Conservation (phyloP, 106 monocot species). For the Amphibolis antarctica region DNA sequence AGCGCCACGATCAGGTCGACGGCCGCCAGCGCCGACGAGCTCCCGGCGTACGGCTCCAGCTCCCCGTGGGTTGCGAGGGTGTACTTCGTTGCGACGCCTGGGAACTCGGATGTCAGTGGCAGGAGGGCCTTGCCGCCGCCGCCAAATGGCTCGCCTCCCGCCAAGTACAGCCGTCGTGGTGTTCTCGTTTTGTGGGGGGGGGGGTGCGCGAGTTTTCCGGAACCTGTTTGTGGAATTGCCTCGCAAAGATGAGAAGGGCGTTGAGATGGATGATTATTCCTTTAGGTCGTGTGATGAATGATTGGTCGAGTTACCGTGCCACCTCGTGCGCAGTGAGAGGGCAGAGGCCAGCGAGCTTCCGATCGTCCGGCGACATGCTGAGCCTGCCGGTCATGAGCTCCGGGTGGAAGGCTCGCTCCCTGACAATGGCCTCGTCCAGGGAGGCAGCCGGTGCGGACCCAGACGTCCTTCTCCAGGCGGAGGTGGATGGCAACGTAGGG, state of each 20-base stretch:
- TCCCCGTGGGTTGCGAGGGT: slow-evolving; percentile 13
- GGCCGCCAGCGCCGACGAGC: slow-evolving; percentile 25
- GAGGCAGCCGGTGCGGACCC: slow-evolving; percentile 36
- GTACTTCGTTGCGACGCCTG: slow-evolving; percentile 11
- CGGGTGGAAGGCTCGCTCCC: slow-evolving; percentile 8
- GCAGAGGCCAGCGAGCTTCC: slow-evolving; percentile 29
- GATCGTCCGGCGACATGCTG: slow-evolving; percentile 13
- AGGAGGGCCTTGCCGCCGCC: slow-evolving; percentile 18
- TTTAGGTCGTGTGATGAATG: neutral
- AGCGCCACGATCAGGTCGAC: slow-evolving; percentile 26
- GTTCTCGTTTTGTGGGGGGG: no score
- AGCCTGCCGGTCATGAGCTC: slow-evolving; percentile 28
- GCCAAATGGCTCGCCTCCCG: slow-evolving; percentile 33
- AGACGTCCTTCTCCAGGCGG: slow-evolving; percentile 41
- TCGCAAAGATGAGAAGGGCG: neutral
- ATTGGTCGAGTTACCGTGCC: slow-evolving; percentile 10
- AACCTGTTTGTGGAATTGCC: slow-evolving; percentile 7
- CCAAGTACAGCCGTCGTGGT: slow-evolving; percentile 15
- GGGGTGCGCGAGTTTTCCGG: slow-evolving; percentile 18
- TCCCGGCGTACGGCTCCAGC: slow-evolving; percentile 9
- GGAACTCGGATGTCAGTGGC: slow-evolving; percentile 15
- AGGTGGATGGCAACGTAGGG: slow-evolving; percentile 38
- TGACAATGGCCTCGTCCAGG: slow-evolving; percentile 20
- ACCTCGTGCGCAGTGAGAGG: slow-evolving; percentile 28
- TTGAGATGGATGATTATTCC: no score